These are phyloP conservation scores for Rhododendron griersonianum DNA, from an alignment of 148 eudicot species.

Conservation along the genomic window DNA sequence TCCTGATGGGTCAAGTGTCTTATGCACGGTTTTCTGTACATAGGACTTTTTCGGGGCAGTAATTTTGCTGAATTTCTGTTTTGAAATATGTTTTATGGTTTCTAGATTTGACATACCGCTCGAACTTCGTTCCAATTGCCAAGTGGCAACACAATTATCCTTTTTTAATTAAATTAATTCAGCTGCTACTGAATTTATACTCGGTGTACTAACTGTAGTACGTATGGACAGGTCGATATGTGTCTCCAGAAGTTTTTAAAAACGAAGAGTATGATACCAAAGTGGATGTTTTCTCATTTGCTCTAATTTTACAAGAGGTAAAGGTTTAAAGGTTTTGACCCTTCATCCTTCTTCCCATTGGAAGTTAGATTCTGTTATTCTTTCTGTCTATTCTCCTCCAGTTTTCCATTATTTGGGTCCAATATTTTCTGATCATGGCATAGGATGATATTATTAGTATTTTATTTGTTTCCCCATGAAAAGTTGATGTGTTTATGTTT, in stretches of 20 bases:
- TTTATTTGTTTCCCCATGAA: background rate
- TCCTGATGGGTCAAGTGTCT: background rate
- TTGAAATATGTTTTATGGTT: background rate
- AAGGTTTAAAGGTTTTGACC: conserved; percentile 22
- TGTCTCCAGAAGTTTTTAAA: conserved; percentile 91
- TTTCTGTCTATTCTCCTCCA: background rate
- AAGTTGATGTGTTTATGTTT: background rate
- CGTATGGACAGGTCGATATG: conserved; percentile 64
- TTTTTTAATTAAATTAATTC: background rate
- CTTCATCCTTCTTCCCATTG: background rate
- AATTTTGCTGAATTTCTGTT: background rate
- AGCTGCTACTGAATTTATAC: background rate
- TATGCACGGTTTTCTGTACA: background rate
- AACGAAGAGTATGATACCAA: conserved; percentile 89
- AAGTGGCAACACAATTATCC: background rate
- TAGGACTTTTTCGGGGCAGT: background rate
- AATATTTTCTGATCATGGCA: background rate
- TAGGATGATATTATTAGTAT: background rate
- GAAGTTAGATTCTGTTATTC: conserved; percentile 6
- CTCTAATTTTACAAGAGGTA: conserved; percentile 94
- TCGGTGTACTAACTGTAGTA: background rate
- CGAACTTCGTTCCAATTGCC: background rate
- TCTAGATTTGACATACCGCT: background rate
- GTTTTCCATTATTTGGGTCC: background rate
- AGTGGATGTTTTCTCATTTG: conserved; percentile 98